Evolutionary conservation across 2,329 filamentous ascomycete genomes (phyloP).

Genomic region (Anthostomella pinea): DNA sequence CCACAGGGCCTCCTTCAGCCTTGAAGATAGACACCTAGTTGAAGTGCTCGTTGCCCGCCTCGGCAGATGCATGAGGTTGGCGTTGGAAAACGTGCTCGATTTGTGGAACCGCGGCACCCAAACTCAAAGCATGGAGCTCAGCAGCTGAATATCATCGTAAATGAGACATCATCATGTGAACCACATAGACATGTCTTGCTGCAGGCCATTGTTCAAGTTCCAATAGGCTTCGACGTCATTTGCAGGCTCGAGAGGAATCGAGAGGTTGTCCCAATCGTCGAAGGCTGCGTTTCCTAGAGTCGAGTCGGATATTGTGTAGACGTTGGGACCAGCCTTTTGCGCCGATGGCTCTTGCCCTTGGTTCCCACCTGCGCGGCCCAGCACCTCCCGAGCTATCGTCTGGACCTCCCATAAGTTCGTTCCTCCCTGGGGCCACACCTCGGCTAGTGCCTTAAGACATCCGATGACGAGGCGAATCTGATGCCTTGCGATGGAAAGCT

Average conservation of each 20-base stretch:
- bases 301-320: too few relatives aligned
- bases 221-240: conserved; percentile 8
- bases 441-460: conserved; percentile 12
- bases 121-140: too few relatives aligned
- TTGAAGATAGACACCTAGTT: too few relatives aligned
- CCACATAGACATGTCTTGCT: conserved; percentile 15
- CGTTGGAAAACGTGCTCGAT: too few relatives aligned
- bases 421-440: conserved; percentile 16
- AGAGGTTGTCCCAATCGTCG: conserved; percentile 8
- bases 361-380: conserved; percentile 3
- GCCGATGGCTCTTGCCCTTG: background rate
- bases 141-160: too few relatives aligned
- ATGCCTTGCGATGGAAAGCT: conserved; percentile 13
- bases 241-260: conserved; percentile 3
- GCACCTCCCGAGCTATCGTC: conserved; percentile 14
- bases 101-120: too few relatives aligned
- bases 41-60: too few relatives aligned
- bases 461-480: conserved; percentile 16
- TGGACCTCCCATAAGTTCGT: conserved; percentile 15
- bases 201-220: conserved; percentile 11
- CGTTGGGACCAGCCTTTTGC: too few relatives aligned
- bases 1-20: too few relatives aligned
- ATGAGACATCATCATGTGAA: too few relatives aligned
- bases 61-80: too few relatives aligned
- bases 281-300: conserved; percentile 3